These are phyloP conservation scores for Serendipita vermifera DNA, from an alignment of 768 basidiomycete species.

Conservation along the genomic window DNA sequence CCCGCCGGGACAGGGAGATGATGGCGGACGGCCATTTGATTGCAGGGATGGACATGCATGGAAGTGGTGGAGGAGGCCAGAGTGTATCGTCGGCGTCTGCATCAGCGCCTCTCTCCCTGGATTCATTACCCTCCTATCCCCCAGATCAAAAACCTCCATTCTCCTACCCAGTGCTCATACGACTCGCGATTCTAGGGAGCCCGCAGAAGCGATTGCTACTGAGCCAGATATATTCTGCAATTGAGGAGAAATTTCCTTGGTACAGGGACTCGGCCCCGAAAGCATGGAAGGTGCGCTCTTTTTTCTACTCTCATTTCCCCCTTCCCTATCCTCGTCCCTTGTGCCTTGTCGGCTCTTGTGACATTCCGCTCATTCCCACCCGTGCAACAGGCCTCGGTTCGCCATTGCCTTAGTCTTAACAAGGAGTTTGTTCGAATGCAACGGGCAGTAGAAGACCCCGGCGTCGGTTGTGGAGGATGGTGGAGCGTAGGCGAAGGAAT, in stretches of 20 bases:
- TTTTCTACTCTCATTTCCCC: neutral
- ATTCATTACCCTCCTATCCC: neutral
- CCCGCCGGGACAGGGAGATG: too few species aligned
- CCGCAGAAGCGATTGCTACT: neutral
- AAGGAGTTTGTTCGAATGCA: constrained; percentile 3
- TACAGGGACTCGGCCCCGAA: neutral
- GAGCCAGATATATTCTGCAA: constrained; percentile 1
- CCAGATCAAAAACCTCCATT: neutral
- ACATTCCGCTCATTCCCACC: neutral
- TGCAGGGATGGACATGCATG: too few species aligned
- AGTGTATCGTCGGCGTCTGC: too few species aligned
- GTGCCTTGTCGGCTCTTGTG: too few species aligned
- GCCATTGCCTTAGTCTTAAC: neutral
- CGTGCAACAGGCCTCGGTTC: neutral
- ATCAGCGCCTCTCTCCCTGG: neutral
- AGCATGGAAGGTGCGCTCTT: neutral
- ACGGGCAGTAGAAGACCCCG: neutral
- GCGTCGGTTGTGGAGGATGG: neutral
- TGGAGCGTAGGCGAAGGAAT: constrained; percentile 1
- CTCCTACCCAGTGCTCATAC: neutral
- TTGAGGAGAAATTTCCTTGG: constrained; percentile 4
- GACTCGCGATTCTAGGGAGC: neutral
- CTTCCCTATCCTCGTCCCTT: neutral
- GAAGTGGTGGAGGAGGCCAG: too few species aligned
- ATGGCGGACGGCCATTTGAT: too few species aligned